phyloP scores from a whole-genome alignment of 805 yeast species.

The Yarrowia osloensis region DNA sequence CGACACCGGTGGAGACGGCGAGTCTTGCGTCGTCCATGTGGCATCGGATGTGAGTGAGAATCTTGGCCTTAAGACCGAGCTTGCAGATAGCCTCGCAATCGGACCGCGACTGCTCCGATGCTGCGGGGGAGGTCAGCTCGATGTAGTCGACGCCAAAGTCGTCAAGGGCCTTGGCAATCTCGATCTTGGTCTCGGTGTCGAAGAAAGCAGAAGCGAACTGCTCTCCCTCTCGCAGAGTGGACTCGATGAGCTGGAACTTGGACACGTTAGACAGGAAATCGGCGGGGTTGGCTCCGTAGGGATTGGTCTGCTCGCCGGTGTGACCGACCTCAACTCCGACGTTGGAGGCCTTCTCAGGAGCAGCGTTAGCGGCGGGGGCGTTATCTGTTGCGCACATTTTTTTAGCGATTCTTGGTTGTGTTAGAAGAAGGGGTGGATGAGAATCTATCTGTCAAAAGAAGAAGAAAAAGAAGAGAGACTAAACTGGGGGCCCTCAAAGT shows the following conservation, averaged over 20 bases:
- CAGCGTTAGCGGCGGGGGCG: constrained; percentile 27
- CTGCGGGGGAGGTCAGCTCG: constrained; percentile 96
- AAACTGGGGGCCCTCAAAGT: constrained; percentile 7
- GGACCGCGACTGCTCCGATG: constrained; percentile 85
- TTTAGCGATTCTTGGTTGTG: constrained; percentile 2
- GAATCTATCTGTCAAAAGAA: background rate
- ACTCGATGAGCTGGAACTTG: constrained; percentile 87
- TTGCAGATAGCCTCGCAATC: constrained; percentile 99
- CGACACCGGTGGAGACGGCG: constrained; percentile 98
- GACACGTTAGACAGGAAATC: constrained; percentile 89
- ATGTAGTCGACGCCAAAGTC: constrained; percentile 98
- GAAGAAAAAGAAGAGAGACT: constrained; percentile 5
- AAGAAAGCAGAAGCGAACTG: constrained; percentile 98
- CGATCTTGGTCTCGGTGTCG: constrained; percentile 90
- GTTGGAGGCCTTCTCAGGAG: constrained; percentile 21
- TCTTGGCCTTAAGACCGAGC: constrained; percentile 92
- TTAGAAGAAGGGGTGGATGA: background rate
- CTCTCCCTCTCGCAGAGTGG: constrained; percentile 97
- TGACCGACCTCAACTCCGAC: constrained; percentile 29
- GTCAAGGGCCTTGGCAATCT: constrained; percentile 94
- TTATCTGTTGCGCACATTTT: constrained; percentile 30
- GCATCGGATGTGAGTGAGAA: constrained; percentile 94
- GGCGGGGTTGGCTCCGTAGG: constrained; percentile 94
- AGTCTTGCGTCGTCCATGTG: constrained; percentile 98
- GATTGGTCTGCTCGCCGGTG: constrained; percentile 50